Percentiles rank a stretch among this genome's conserved stretches.
Conservation (phyloP, 2,329 filamentous ascomycete species). For the Nakataea oryzae region DNA sequence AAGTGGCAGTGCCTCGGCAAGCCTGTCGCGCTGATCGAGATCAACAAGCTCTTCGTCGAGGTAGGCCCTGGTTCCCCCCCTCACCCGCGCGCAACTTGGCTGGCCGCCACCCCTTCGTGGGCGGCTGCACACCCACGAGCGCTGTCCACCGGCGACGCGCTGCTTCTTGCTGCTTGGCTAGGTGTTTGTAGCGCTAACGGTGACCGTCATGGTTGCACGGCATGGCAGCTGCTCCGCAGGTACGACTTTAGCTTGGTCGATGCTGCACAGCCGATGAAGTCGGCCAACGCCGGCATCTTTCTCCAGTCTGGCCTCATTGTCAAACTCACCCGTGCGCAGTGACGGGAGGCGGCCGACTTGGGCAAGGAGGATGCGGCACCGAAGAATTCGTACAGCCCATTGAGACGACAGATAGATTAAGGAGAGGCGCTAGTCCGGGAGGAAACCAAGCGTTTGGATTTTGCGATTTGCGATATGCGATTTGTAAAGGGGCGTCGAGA, state of each 20-base stretch:
- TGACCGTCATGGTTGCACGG: background rate
- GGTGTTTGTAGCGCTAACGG: background rate
- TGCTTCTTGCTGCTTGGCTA: background rate
- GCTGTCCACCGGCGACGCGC: background rate
- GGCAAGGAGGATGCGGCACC: background rate
- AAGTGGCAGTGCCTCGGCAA: conserved; percentile 29
- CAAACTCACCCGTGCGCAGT: conserved; percentile 14
- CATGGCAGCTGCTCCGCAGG: conserved; percentile 10
- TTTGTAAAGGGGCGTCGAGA: background rate
- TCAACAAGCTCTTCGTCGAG: conserved; percentile 22
- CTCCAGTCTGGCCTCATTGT: conserved; percentile 16
- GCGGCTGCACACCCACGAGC: background rate
- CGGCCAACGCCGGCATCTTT: conserved; percentile 16
- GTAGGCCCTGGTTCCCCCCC: conserved; percentile 9
- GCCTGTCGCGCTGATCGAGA: conserved; percentile 29
- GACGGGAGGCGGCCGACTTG: background rate
- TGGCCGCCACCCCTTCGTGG: background rate
- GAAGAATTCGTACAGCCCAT: too few relatives aligned
- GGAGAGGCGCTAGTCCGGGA: background rate
- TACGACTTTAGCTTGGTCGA: conserved; percentile 16
- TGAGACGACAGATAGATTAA: too few relatives aligned
- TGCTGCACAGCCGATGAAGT: conserved; percentile 13
- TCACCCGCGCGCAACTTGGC: background rate
- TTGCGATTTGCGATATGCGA: background rate
- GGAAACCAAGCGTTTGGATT: background rate